Conservation (phyloP, 306 rosid genomes). For the Arachis hypogaea region DNA sequence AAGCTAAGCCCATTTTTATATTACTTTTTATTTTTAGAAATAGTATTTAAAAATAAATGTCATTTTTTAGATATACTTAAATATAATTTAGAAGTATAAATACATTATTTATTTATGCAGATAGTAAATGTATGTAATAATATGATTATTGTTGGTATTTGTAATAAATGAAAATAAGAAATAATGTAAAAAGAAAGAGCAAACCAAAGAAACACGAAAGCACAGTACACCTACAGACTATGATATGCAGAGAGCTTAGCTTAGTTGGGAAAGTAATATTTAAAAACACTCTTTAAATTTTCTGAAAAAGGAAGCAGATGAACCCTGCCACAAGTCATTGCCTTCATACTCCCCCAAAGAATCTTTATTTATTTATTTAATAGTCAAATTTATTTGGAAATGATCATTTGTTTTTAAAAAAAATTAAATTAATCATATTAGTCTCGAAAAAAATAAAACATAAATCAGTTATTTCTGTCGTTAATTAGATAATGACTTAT, state of each 20-base stretch:
- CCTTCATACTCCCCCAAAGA: background rate
- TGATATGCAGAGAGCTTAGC: slow-evolving; percentile 7
- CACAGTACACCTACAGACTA: slow-evolving; percentile 30
- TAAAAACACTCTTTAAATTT: background rate
- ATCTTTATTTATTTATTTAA: background rate
- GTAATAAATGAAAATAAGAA: slow-evolving; percentile 27
- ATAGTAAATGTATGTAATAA: too few relatives aligned
- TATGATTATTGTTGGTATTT: background rate
- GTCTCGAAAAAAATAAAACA: too few relatives aligned
- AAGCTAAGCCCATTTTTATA: background rate
- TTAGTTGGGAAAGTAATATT: slow-evolving; percentile 11
- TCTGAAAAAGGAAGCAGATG: background rate
- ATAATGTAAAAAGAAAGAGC: slow-evolving; percentile 43
- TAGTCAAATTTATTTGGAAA: too few relatives aligned
- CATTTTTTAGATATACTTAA: too few relatives aligned
- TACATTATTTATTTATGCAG: too few relatives aligned
- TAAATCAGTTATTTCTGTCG: too few relatives aligned
- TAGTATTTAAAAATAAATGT: too few relatives aligned
- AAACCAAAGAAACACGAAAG: slow-evolving; percentile 63
- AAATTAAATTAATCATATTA: too few relatives aligned
- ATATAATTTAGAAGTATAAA: too few relatives aligned
- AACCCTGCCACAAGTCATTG: background rate
- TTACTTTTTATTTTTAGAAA: too few relatives aligned
- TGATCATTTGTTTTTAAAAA: too few relatives aligned
- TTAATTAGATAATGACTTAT: too few relatives aligned